Percentiles rank a stretch among this genome's conserved stretches.
Evolutionary conservation across 805 yeast genomes (phyloP).

Genomic region (Ogataea kodamae): DNA sequence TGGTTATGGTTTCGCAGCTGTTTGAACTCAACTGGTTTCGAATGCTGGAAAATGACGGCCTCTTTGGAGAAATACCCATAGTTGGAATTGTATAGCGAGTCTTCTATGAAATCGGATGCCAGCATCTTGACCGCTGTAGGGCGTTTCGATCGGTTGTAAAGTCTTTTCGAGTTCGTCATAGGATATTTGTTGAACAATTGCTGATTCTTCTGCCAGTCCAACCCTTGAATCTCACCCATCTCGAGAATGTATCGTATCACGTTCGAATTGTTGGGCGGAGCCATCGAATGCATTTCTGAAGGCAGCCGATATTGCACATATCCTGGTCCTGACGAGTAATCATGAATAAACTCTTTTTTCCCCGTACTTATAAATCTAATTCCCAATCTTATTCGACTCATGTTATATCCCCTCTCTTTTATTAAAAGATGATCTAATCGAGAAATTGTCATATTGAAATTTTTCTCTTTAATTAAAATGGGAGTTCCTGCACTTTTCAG

Average conservation of each 20-base stretch:
- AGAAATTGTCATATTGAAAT: conserved; percentile 1
- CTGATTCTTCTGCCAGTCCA: conserved; percentile 32
- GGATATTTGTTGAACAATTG: conserved; percentile 42
- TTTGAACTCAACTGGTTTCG: conserved; percentile 59
- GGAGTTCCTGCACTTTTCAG: conserved; percentile 98
- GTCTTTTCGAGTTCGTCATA: conserved; percentile 34
- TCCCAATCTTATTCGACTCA: conserved; percentile 7
- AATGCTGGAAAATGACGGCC: conserved; percentile 72
- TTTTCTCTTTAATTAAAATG: conserved; percentile 38
- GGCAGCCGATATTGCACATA: conserved; percentile 31
- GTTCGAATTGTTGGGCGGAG: conserved; percentile 20
- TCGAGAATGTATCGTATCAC: conserved; percentile 28
- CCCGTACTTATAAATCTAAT: conserved; percentile 2
- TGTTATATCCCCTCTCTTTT: conserved; percentile 6
- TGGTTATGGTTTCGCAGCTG: conserved; percentile 60
- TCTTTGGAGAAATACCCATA: conserved; percentile 82
- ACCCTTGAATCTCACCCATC: conserved; percentile 36
- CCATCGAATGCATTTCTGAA: conserved; percentile 20
- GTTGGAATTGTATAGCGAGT: conserved; percentile 73
- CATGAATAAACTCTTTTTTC: conserved; percentile 29
- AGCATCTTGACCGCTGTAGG: conserved; percentile 68
- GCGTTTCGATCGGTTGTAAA: conserved; percentile 39
- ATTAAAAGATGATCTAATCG: conserved; percentile 7
- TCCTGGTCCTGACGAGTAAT: conserved; percentile 33
- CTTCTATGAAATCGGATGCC: conserved; percentile 79